phyloP scores from a whole-genome alignment of 2,329 filamentous ascomycete species.

The Diaporthe amygdali region DNA sequence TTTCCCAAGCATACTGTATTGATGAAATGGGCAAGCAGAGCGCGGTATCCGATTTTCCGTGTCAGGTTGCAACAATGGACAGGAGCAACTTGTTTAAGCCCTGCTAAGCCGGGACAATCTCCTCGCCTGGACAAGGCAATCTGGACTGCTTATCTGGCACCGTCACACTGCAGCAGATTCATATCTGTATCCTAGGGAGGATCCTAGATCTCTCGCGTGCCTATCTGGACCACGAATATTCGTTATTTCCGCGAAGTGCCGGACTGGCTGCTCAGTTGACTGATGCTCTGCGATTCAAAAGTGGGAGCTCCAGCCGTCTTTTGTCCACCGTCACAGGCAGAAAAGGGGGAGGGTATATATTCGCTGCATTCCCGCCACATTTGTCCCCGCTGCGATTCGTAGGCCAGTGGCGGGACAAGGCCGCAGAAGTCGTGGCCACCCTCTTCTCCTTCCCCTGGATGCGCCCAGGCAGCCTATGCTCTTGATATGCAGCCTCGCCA shows the following conservation, averaged over 20 bases:
- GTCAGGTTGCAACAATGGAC: not conserved
- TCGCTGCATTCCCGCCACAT: not conserved
- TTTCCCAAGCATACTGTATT: not conserved
- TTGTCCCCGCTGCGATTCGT: not conserved
- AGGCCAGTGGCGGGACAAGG: not conserved
- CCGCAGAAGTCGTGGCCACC: not conserved
- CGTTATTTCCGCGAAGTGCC: not conserved
- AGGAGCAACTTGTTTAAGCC: not conserved
- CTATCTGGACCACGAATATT: not conserved
- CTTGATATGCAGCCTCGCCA: not conserved
- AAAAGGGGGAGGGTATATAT: too few relatives aligned
- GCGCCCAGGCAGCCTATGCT: not conserved
- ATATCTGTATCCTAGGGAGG: not conserved
- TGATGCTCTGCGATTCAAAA: not conserved
- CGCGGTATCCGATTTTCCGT: not conserved
- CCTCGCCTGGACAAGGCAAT: not conserved
- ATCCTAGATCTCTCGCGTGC: not conserved
- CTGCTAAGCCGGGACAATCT: not conserved
- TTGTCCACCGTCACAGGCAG: too few relatives aligned
- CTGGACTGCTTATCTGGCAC: not conserved
- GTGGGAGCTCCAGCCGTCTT: not conserved
- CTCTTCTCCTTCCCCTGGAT: not conserved
- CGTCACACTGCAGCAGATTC: not conserved
- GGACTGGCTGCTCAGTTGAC: not conserved
- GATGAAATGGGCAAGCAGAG: not conserved